phyloP scores from a whole-genome alignment of 257 asterid genomes.

The Solanum appendiculatum region DNA sequence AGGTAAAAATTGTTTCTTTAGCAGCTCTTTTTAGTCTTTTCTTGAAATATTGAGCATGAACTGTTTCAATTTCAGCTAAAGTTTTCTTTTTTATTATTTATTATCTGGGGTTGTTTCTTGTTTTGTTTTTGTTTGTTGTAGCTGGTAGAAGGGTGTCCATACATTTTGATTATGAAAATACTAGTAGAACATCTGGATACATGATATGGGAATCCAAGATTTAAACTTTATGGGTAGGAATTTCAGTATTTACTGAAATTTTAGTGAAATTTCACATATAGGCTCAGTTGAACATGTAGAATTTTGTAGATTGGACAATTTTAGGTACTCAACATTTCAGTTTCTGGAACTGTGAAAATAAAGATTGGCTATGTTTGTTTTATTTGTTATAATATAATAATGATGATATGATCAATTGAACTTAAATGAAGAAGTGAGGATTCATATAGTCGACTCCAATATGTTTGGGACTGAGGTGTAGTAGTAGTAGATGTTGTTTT shows the following conservation, averaged over 20 bases:
- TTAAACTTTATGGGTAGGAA: background rate
- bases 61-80: background rate
- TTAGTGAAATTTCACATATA: background rate
- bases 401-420: background rate
- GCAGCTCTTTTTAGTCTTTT: background rate
- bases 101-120: background rate
- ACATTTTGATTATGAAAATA: background rate
- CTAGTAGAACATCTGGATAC: background rate
- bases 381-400: background rate
- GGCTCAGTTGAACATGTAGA: background rate
- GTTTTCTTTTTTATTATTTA: background rate
- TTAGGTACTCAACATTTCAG: background rate
- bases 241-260: background rate
- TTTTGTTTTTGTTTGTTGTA: background rate
- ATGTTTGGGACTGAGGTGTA: background rate
- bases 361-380: background rate
- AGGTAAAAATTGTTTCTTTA: constrained; percentile 2
- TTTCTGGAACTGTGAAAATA: background rate
- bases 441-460: background rate
- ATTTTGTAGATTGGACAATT: background rate
- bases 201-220: background rate
- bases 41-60: background rate
- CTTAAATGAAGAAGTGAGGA: background rate
- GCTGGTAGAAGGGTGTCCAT: background rate
- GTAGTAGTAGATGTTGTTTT: background rate